A percentile compares a stretch with the other conserved stretches of the same genome.
phyloP scores from a whole-genome alignment of 202 grass and related monocot genomes.

The Hordeum pubiflorum region DNA sequence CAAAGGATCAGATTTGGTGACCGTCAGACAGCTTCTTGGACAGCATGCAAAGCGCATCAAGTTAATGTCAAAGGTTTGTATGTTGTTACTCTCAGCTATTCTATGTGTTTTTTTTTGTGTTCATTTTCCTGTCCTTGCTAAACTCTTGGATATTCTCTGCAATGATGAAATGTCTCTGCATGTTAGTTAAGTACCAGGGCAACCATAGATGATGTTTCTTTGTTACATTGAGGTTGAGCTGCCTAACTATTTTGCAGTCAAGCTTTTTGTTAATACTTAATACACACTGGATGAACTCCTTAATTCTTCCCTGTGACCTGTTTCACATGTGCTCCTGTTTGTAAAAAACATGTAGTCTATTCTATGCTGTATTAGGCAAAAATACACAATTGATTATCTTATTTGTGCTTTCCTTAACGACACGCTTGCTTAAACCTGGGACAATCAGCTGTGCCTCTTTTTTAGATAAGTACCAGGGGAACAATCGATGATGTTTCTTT shows the following conservation, averaged over 20 bases:
- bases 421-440: neutral
- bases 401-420: neutral
- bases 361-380: neutral
- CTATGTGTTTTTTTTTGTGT: neutral
- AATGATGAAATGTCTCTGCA: neutral
- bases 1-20: slow-evolving; percentile 92
- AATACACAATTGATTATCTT: neutral
- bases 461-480: neutral
- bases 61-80: slow-evolving; percentile 90
- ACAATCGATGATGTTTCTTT: neutral
- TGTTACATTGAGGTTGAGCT: neutral
- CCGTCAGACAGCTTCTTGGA: slow-evolving; percentile 63
- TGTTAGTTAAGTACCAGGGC: neutral
- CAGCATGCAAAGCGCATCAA: slow-evolving; percentile 72
- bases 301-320: neutral
- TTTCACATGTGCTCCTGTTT: neutral
- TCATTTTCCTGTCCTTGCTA: neutral
- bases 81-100: neutral
- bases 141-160: neutral
- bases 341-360: neutral
- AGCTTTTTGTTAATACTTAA: neutral
- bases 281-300: neutral
- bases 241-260: neutral
- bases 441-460: neutral
- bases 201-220: neutral